Base-by-base conservation (phyloP, 2,329 filamentous ascomycete species). In the Pezizomycotina sp. region DNA sequence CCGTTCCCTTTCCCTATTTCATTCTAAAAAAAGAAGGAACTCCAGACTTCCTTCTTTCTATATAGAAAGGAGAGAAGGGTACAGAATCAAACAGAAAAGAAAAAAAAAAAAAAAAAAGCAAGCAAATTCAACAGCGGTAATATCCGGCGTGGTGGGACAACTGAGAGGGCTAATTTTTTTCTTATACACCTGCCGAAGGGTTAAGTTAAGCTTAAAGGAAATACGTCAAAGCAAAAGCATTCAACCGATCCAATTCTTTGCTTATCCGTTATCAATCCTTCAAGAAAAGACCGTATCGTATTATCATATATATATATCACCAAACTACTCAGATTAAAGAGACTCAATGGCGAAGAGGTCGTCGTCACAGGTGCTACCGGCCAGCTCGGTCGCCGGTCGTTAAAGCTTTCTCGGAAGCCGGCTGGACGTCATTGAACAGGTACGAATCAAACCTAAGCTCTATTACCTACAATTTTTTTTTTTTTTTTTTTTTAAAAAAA, bases 321-420 rank as follows among this genome's bases (percentile, higher is more conserved):
- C n/a, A n/a, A n/a, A n/a, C n/a, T n/a, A n/a, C n/a, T n/a, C n/a
- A n/a, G n/a, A n/a, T n/a, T n/a, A n/a, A 4, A 10, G 16, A 16
- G 12, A 7, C 15, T 16, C 16, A 16, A 48, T 42, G 40, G 13
- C 36, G n/a, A 38, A 44, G 15, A 54, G 16, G 81, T 69, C 6
- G 64, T 92, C 16, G 62, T 92, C 36, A 92, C 83, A 5, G 83
- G 83, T 38, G 82, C 81, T 23, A 86, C 78, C 13, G 83, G 83
- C 36, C 66, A 92, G 7, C 67, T 92, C 2, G 83, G 84, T 31
- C 71, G 82, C 27, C 73, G 56, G 77, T 92, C 7, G 63, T 75
- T 36, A 46, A 67, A 43, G 69, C 69, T 8, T 92, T 92, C 55
- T 62, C 73, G 35, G 58, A 65, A 38, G 66, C 63, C 19, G 64